phyloP scores from a whole-genome alignment of 805 yeast species.

The Cyberlindnera xylosilytica region DNA sequence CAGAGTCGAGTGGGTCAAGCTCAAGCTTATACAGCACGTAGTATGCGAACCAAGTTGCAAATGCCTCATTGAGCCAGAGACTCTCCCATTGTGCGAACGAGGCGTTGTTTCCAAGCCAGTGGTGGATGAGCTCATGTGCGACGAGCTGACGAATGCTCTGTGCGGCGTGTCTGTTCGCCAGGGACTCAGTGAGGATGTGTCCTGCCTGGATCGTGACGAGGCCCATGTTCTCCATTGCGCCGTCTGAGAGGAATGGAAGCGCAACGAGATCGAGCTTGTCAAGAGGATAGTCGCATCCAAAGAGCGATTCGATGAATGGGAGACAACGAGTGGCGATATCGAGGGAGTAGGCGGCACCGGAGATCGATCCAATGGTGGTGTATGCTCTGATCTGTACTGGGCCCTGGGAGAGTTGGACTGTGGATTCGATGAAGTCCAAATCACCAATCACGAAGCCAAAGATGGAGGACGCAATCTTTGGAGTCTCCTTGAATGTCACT shows the following conservation, averaged over 20 bases:
- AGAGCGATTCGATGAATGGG: slow-evolving; percentile 44
- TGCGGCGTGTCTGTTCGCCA: slow-evolving; percentile 25
- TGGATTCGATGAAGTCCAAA: slow-evolving; percentile 47
- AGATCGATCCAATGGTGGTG: slow-evolving; percentile 51
- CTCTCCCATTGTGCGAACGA: slow-evolving; percentile 66
- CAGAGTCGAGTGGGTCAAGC: slow-evolving; percentile 23
- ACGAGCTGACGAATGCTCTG: slow-evolving; percentile 51
- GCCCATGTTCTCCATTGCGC: slow-evolving; percentile 82
- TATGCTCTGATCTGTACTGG: slow-evolving; percentile 49
- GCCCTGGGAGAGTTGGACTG: slow-evolving; percentile 26
- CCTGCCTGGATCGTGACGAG: slow-evolving; percentile 57
- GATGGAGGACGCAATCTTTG: slow-evolving; percentile 57
- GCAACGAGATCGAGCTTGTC: slow-evolving; percentile 65
- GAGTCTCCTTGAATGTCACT: slow-evolving; percentile 49
- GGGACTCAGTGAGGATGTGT: slow-evolving; percentile 39
- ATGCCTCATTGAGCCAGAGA: slow-evolving; percentile 74
- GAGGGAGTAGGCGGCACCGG: slow-evolving; percentile 48
- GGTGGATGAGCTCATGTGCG: slow-evolving; percentile 74
- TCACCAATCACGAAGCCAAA: slow-evolving; percentile 73
- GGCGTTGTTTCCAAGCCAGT: slow-evolving; percentile 72
- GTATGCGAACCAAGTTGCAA: slow-evolving; percentile 72
- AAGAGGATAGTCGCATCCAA: slow-evolving; percentile 51
- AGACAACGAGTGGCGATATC: slow-evolving; percentile 44
- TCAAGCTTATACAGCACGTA: slow-evolving; percentile 36
- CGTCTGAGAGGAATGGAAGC: slow-evolving; percentile 68